Conservation (phyloP, 352 stramenopile species). For the Phytopythium litorale region DNA sequence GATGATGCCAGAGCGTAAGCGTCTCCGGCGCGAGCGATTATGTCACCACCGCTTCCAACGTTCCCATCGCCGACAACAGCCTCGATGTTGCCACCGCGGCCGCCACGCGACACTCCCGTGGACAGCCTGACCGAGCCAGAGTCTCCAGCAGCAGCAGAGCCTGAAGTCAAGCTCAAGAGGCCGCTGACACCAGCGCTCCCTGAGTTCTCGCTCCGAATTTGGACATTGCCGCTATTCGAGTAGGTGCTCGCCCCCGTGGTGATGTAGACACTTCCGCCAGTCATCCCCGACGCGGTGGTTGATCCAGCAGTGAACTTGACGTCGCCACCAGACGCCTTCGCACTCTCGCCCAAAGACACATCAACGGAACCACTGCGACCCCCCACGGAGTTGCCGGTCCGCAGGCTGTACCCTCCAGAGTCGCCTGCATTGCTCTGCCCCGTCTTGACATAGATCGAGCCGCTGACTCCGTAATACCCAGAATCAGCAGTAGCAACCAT, state of each 20-base stretch:
- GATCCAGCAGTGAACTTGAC: slow-evolving; percentile 70
- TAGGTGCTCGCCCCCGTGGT: slow-evolving; percentile 63
- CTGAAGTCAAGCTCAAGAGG: slow-evolving; percentile 58
- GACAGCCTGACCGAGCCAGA: slow-evolving; percentile 64
- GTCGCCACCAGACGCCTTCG: slow-evolving; percentile 52
- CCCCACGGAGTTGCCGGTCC: slow-evolving; percentile 51
- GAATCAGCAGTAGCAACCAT: slow-evolving; percentile 64
- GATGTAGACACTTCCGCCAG: slow-evolving; percentile 78
- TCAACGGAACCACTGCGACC: slow-evolving; percentile 37
- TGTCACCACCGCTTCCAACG: slow-evolving; percentile 55
- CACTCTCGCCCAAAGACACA: slow-evolving; percentile 56
- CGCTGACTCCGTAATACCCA: slow-evolving; percentile 59
- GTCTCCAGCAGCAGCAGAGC: slow-evolving; percentile 43
- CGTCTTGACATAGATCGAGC: slow-evolving; percentile 57
- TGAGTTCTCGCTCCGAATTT: slow-evolving; percentile 66
- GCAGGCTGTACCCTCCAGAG: slow-evolving; percentile 53
- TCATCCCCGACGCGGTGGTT: slow-evolving; percentile 26
- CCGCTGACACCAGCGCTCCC: slow-evolving; percentile 76
- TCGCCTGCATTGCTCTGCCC: slow-evolving; percentile 47
- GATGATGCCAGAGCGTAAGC: slow-evolving; percentile 27
- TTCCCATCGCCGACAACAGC: slow-evolving; percentile 53
- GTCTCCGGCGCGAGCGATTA: slow-evolving; percentile 68
- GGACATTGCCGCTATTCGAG: slow-evolving; percentile 76
- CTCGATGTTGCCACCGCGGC: slow-evolving; percentile 63
- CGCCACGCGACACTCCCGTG: slow-evolving; percentile 59